Base-by-base conservation (phyloP, 2,329 filamentous ascomycete genomes). In the Phyllosticta citribraziliensis region DNA sequence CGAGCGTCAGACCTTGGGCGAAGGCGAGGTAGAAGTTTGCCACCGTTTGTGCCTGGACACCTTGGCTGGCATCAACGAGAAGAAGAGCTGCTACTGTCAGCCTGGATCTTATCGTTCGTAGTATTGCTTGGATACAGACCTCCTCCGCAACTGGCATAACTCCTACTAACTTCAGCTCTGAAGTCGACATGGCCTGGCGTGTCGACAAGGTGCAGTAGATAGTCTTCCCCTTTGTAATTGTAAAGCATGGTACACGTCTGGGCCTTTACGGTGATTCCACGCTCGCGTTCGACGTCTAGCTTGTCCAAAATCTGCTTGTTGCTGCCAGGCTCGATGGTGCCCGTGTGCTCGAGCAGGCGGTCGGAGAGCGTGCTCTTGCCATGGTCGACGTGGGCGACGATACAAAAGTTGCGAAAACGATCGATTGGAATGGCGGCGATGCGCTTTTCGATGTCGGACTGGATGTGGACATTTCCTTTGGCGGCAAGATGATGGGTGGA, bases 241-340 rank as follows among this genome's bases (percentile, higher is more conserved):
- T 97, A 96, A 58, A 99, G 83, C 94, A 99, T 99, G 61, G 88
- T 94, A 76, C 94, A 97, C 62, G 94, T 97, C 79, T 99, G 94
- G 60, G 94, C 94, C 79, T 99, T 99, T 73, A 99, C 94, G 0
- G 94, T 99, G 73, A 99, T 99, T 64, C 94, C 94, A 50, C 94
- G 85, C 75, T 97, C 91, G 57, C 94, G 83, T 77, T 99, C 94
- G 60, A 99, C 94, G 72, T 99, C 94, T 40, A 99, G 84, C 73
- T 96, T 97, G 76, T 99, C 94, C 65, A 99, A 80, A 64, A 97
- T 90, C 79, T 99, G 94, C 77, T 96, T 96, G 73, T 97, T 96
- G 56, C 82, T 82, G 62, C 91, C 91, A 0, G 89, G 83, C 67
- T 89, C 58, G 67, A 99, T 97, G 6, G 93, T 97, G 20, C 94